Conservation (phyloP, 371 early-diverging fungal species). For the Saksenaea oblongispora region DNA sequence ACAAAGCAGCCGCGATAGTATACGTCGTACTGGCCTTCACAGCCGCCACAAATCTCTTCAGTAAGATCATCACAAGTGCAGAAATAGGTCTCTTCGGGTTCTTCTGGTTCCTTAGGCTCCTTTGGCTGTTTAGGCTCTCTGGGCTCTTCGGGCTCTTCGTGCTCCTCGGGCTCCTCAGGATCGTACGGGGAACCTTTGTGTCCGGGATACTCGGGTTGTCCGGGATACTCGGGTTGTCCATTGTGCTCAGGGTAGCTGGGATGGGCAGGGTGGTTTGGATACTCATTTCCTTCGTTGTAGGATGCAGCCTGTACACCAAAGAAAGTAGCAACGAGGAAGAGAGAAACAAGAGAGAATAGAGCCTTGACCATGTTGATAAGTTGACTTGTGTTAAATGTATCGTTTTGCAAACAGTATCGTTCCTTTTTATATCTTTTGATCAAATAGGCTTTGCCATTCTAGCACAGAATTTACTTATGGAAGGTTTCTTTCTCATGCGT, state of each 20-base stretch:
- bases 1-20: background rate
- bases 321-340: background rate
- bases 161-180: background rate
- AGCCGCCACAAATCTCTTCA: background rate
- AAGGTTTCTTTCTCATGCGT: too few species aligned
- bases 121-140: too few species aligned
- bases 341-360: background rate
- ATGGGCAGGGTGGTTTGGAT: too few species aligned
- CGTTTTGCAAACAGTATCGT: too few species aligned
- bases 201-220: background rate
- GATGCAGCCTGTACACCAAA: background rate
- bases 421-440: too few species aligned
- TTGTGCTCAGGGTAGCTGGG: too few species aligned
- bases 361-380: slow-evolving; percentile 4
- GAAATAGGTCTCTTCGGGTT: too few species aligned
- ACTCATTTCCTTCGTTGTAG: too few species aligned
- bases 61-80: background rate
- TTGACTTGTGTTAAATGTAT: too few species aligned
- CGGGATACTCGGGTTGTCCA: too few species aligned
- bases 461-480: too few species aligned
- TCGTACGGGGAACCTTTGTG: background rate
- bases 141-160: background rate
- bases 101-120: background rate
- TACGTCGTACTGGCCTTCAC: background rate
- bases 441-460: too few species aligned